A percentile compares a stretch with the other conserved stretches of the same genome.
Conservation (phyloP, 345 rosid genomes). For the Salix brachista region DNA sequence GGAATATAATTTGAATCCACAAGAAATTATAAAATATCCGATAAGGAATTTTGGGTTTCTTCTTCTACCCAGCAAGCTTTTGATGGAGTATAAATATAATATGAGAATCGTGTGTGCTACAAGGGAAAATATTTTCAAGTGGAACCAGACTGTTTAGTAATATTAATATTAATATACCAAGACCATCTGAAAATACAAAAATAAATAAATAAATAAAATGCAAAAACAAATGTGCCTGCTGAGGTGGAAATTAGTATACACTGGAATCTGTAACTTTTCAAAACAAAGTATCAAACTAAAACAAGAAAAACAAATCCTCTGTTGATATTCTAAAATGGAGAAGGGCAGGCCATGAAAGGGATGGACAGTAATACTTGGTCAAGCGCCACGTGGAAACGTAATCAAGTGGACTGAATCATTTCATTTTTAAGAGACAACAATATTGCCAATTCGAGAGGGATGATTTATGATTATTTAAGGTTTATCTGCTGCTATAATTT, state of each 20-base stretch:
- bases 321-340: neutral
- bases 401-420: neutral
- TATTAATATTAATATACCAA: no score
- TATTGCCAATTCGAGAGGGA: neutral
- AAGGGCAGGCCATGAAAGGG: neutral
- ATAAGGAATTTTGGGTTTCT: no score
- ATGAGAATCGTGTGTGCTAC: neutral
- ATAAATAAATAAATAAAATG: no score
- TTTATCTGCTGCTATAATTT: neutral
- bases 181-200: no score
- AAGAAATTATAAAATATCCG: no score
- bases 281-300: neutral
- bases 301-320: neutral
- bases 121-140: neutral
- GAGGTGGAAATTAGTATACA: neutral
- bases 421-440: neutral
- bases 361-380: neutral
- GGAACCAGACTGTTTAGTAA: neutral
- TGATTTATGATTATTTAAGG: neutral
- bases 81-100: neutral
- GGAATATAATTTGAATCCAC: neutral
- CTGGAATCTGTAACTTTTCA: neutral
- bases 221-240: no score
- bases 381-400: neutral
- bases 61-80: neutral